A percentile compares a stretch with the other conserved stretches of the same genome.
These are phyloP conservation scores for Pilobolus umbonatus DNA, from an alignment of 192 early-diverging fungal genomes.

Conservation along the genomic window DNA sequence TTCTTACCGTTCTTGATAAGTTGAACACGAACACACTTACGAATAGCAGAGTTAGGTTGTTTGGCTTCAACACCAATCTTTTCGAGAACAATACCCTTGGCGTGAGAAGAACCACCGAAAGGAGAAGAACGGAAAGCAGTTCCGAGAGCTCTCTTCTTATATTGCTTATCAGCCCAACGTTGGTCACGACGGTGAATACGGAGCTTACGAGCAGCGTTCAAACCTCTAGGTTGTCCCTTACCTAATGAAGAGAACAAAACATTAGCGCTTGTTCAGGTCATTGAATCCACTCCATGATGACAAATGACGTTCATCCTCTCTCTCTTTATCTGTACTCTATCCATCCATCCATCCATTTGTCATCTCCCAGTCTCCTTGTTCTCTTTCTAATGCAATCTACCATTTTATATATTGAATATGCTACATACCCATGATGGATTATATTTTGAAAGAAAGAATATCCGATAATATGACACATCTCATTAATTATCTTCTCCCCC, in stretches of 20 bases:
- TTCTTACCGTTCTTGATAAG: conserved; percentile 99
- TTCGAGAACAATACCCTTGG: conserved; percentile 99
- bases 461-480: too few relatives aligned
- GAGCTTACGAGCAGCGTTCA: conserved; percentile 97
- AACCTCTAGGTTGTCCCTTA: conserved; percentile 94
- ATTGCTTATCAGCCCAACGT: conserved; percentile 98
- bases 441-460: background rate
- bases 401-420: background rate
- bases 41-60: conserved; percentile 99
- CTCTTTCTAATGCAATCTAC: background rate
- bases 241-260: conserved; percentile 27
- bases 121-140: conserved; percentile 97
- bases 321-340: background rate
- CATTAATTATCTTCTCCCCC: too few relatives aligned
- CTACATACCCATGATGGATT: conserved; percentile 1
- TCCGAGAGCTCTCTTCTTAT: conserved; percentile 97
- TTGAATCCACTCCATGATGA: too few relatives aligned
- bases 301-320: too few relatives aligned
- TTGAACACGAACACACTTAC: conserved; percentile 99
- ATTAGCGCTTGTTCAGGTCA: too few relatives aligned
- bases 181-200: conserved; percentile 96
- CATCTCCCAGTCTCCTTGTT: background rate
- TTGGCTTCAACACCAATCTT: conserved; percentile 99
- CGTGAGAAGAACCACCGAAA: conserved; percentile 99
- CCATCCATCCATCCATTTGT: background rate